Evolutionary conservation across 805 yeast species (phyloP), one percentile per base, ranked within the genome.

Genomic region (Metschnikowia arizonensis): DNA sequence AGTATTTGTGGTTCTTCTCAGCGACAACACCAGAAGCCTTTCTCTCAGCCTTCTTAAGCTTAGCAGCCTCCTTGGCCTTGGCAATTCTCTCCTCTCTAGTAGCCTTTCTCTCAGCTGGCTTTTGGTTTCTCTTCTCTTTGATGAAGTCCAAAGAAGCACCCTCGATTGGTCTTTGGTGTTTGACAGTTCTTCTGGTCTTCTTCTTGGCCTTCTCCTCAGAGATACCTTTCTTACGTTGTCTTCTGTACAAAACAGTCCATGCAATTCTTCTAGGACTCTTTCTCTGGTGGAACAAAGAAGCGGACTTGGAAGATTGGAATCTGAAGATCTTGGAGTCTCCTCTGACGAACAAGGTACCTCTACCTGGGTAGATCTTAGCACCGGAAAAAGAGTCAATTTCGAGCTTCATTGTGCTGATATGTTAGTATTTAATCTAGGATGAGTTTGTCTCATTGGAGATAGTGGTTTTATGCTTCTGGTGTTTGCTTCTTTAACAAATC

Each of bases 211-310:
- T 88, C 81, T 93, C 99, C 83, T 93, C 99, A 69, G 97, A 83
- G 73, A 91, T 82, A 81, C 99, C 99, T 82, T 93, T 93, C 86
- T 88, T 89, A 95, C 93, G 98, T 81, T 91, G 97, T 80, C 96
- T 88, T 85, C 99, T 91, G 91, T 80, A 93, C 68, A 93, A 83
- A 69, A 91, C 97, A 62, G 99, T 93, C 99, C 99, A 93, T 59
- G 98, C 83, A 73, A 93, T 83, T 84, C 97, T 87, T 85, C 99
- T 90, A 80, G 99, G 99, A 90, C 93, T 93, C 95, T 93, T 93
- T 85, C 97, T 89, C 83, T 93, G 99, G 72, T 84, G 83, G 93
- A 93, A 93, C 69, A 93, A 85, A 72, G 98, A 89, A 67, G 96
- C 91, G 71, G 95, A 82, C 80, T 93, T 93, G 64, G 97, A 86